Evolutionary conservation across 768 basidiomycete species (phyloP).

Genomic region (Chalciporus piperatus): DNA sequence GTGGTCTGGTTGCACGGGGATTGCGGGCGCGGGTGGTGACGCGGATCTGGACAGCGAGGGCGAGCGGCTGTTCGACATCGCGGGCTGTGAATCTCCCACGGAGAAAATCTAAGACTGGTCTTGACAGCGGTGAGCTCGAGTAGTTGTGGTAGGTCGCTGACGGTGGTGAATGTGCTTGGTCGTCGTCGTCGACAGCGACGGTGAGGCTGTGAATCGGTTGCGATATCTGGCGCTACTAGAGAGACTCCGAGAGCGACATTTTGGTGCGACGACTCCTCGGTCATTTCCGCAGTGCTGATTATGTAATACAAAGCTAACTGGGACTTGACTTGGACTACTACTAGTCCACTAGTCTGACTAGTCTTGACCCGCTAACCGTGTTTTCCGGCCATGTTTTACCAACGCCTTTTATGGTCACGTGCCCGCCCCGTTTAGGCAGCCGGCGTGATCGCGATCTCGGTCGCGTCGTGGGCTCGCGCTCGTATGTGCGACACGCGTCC

Average conservation of each 20-base stretch:
- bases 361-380: too few species aligned
- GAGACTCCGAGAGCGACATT: not conserved
- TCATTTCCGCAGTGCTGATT: not conserved
- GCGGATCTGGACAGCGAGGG: slow-evolving; percentile 48
- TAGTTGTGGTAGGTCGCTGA: not conserved
- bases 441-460: too few species aligned
- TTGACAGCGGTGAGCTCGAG: not conserved
- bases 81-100: slow-evolving; percentile 7
- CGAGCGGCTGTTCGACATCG: slow-evolving; percentile 27
- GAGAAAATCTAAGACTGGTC: not conserved
- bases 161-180: slow-evolving; percentile 3
- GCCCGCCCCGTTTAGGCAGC: too few species aligned
- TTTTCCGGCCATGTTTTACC: too few species aligned
- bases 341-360: too few species aligned
- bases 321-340: too few species aligned
- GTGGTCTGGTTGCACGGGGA: slow-evolving; percentile 73
- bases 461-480: too few species aligned
- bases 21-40: slow-evolving; percentile 39
- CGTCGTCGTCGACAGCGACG: slow-evolving; percentile 10
- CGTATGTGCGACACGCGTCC: too few species aligned
- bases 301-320: not conserved
- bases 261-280: not conserved
- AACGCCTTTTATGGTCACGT: too few species aligned
- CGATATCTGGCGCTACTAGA: not conserved
- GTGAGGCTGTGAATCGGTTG: not conserved